Conservation (phyloP, 371 early-diverging fungal genomes). For the Sporodiniella umbellata region DNA sequence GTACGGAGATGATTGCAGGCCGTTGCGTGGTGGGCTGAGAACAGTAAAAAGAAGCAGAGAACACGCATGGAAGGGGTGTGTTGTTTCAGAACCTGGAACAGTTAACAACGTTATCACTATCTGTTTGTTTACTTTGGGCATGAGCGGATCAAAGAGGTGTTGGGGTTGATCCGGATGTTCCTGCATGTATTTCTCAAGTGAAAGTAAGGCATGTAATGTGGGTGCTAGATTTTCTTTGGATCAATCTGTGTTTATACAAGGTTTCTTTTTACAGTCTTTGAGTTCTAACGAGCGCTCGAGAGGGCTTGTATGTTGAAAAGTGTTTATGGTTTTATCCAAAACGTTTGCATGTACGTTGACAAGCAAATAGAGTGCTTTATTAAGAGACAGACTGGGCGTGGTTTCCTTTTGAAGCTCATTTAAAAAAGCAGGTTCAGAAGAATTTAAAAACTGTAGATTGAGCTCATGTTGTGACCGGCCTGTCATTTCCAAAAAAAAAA, state of each 20-base stretch:
- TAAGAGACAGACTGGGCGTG: slow-evolving; percentile 7
- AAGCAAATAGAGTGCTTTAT: slow-evolving; percentile 16
- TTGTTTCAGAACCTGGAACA: too few species aligned
- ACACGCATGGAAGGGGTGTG: slow-evolving; percentile 10
- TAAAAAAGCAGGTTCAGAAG: neutral
- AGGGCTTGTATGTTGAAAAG: neutral
- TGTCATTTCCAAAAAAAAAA: too few species aligned
- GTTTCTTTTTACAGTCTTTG: slow-evolving; percentile 11
- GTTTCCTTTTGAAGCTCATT: slow-evolving; percentile 2
- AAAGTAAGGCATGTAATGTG: slow-evolving; percentile 11
- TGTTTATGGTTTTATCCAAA: slow-evolving; percentile 8
- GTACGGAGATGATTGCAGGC: neutral
- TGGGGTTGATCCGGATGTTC: neutral
- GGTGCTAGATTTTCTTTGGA: slow-evolving; percentile 6
- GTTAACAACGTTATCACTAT: too few species aligned
- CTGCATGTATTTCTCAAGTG: slow-evolving; percentile 12
- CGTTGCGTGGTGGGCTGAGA: neutral
- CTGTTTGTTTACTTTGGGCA: slow-evolving; percentile 7
- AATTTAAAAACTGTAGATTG: neutral
- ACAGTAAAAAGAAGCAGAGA: slow-evolving; percentile 7
- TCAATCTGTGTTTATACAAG: neutral
- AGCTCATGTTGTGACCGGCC: too few species aligned
- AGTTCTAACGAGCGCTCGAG: neutral
- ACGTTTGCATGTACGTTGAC: slow-evolving; percentile 9
- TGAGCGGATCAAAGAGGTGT: slow-evolving; percentile 11